Conservation (phyloP, 2,329 filamentous ascomycete genomes). For the Penicillium glabrum region DNA sequence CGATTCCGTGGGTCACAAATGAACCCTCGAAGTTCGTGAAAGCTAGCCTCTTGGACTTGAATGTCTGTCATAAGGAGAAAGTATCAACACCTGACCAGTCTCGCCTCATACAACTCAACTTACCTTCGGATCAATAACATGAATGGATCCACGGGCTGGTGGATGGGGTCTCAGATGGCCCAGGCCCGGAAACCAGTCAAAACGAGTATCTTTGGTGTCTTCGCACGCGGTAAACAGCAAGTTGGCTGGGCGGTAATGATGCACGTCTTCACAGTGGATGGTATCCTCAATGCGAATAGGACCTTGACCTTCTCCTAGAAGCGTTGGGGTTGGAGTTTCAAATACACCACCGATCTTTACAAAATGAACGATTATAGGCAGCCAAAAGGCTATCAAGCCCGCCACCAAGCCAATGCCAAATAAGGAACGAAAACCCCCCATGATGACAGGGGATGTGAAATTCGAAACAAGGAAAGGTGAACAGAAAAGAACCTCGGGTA, state of each 20-base stretch:
- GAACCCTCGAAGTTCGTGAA: conserved; percentile 55
- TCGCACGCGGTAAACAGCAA: conserved; percentile 60
- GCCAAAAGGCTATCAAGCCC: conserved; percentile 20
- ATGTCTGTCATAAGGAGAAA: conserved; percentile 36
- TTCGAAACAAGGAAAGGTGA: neutral
- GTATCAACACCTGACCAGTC: neutral
- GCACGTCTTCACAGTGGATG: conserved; percentile 60
- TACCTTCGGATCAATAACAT: conserved; percentile 57
- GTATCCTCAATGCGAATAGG: conserved; percentile 53
- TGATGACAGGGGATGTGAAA: conserved; percentile 4
- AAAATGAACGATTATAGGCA: conserved; percentile 17
- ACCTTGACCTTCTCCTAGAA: conserved; percentile 29
- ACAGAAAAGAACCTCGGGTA: neutral
- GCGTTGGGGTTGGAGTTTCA: conserved; percentile 17
- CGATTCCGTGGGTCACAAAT: conserved; percentile 62
- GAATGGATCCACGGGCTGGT: conserved; percentile 31
- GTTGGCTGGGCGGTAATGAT: conserved; percentile 52
- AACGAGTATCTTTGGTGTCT: conserved; percentile 42
- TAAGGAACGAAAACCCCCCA: conserved; percentile 17
- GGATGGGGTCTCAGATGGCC: conserved; percentile 42
- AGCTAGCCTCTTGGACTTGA: conserved; percentile 46
- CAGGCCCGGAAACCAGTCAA: conserved; percentile 55
- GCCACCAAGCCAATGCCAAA: conserved; percentile 22
- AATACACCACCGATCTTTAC: conserved; percentile 26
- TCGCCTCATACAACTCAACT: conserved; percentile 13